Percentiles rank a stretch among this genome's conserved stretches.
phyloP scores from a whole-genome alignment of 1,139 yeast species.

The Geotrichum candidum region DNA sequence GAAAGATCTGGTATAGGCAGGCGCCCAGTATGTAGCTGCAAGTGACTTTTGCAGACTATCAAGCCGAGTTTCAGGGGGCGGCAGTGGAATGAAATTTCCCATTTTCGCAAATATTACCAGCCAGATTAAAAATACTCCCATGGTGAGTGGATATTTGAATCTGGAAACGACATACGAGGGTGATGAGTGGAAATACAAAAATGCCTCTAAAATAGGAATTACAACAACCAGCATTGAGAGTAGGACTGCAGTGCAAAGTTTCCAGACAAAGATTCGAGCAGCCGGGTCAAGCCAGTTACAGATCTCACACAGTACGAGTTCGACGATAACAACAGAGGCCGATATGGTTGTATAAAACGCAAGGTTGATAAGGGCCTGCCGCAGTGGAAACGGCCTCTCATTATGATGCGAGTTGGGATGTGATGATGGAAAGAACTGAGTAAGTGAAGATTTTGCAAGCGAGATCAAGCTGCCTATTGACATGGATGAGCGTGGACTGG shows the following conservation, averaged over 20 bases:
- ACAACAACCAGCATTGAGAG: slow-evolving; percentile 33
- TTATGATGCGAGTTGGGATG: not conserved
- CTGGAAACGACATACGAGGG: slow-evolving; percentile 7
- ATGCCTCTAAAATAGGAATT: slow-evolving; percentile 35
- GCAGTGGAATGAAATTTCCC: slow-evolving; percentile 34
- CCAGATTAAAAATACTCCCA: slow-evolving; percentile 28
- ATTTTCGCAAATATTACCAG: slow-evolving; percentile 30
- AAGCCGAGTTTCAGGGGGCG: slow-evolving; percentile 17
- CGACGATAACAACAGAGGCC: slow-evolving; percentile 28
- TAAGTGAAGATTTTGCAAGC: not conserved
- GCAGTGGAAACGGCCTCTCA: not conserved
- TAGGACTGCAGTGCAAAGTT: slow-evolving; percentile 29
- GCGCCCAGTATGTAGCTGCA: slow-evolving; percentile 16
- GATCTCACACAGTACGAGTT: slow-evolving; percentile 39
- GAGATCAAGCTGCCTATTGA: not conserved
- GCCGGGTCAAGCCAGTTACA: slow-evolving; percentile 32
- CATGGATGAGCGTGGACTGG: not conserved
- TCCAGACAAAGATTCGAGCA: slow-evolving; percentile 34
- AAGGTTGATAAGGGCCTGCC: slow-evolving; percentile 12
- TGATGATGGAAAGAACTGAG: not conserved
- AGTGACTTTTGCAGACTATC: slow-evolving; percentile 1
- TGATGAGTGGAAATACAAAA: slow-evolving; percentile 16
- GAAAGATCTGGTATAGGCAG: slow-evolving; percentile 29
- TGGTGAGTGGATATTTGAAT: slow-evolving; percentile 19
- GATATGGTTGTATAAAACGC: slow-evolving; percentile 16